phyloP scores from a whole-genome alignment of 2,329 filamentous ascomycete genomes.

The Pseudogymnoascus sp. region DNA sequence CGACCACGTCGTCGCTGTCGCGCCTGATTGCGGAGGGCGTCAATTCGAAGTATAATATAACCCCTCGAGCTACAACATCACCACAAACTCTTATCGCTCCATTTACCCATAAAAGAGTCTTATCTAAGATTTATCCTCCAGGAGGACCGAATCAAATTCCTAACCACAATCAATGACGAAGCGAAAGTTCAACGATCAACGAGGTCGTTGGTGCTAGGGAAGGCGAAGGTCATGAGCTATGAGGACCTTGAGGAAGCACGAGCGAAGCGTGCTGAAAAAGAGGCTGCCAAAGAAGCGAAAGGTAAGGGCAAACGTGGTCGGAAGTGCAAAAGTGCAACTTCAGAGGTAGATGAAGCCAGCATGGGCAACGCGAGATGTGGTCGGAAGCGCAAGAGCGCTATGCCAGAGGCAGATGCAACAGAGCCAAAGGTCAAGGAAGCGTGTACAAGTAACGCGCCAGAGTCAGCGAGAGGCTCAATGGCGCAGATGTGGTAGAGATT shows the following conservation, averaged over 20 bases:
- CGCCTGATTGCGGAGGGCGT: slow-evolving; percentile 13
- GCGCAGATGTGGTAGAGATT: slow-evolving; percentile 10
- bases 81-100: too few species aligned
- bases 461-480: slow-evolving; percentile 19
- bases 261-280: slow-evolving; percentile 18
- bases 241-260: slow-evolving; percentile 21
- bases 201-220: slow-evolving; percentile 16
- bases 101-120: too few species aligned
- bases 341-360: slow-evolving; percentile 15
- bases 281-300: slow-evolving; percentile 13
- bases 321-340: too few species aligned
- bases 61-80: neutral
- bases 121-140: too few species aligned
- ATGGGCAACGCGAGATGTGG: too few species aligned
- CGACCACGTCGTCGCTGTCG: slow-evolving; percentile 13
- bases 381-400: too few species aligned
- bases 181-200: slow-evolving; percentile 18
- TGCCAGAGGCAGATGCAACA: too few species aligned
- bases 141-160: neutral
- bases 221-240: slow-evolving; percentile 29
- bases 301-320: slow-evolving; percentile 17
- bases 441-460: slow-evolving; percentile 13
- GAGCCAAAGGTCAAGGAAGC: slow-evolving; percentile 12
- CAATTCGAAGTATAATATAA: slow-evolving; percentile 12
- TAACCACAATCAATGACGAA: slow-evolving; percentile 19